These are phyloP conservation scores for Globisporangium spinosum DNA, from an alignment of 352 stramenopile species.

Conservation along the genomic window DNA sequence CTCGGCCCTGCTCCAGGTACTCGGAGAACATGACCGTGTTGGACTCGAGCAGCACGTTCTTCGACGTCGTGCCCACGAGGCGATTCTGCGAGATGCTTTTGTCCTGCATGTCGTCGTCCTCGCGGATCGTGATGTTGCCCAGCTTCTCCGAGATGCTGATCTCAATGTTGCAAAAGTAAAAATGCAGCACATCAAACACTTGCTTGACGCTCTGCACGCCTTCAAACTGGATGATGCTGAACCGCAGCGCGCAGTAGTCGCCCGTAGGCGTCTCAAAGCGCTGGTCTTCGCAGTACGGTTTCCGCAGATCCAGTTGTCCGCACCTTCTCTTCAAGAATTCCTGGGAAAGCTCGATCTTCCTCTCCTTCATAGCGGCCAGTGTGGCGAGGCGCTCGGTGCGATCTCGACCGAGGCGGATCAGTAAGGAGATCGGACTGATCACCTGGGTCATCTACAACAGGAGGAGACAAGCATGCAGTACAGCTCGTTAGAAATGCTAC, in stretches of 20 bases:
- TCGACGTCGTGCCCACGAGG: constrained; percentile 36
- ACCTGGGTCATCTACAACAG: constrained; percentile 16
- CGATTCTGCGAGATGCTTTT: constrained; percentile 44
- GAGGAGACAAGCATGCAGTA: too few relatives aligned
- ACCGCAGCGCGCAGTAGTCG: constrained; percentile 47
- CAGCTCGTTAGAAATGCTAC: too few relatives aligned
- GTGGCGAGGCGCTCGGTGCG: constrained; percentile 4
- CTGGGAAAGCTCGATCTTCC: constrained; percentile 23
- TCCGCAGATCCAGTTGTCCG: constrained; percentile 20
- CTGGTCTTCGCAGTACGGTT: constrained; percentile 27
- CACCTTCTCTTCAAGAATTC: constrained; percentile 26
- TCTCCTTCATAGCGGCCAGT: constrained; percentile 22
- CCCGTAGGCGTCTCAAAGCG: constrained; percentile 41
- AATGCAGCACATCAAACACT: constrained; percentile 48
- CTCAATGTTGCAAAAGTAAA: constrained; percentile 59
- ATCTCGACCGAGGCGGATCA: constrained; percentile 2
- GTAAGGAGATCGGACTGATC: constrained; percentile 11
- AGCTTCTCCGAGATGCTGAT: constrained; percentile 67
- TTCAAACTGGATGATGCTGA: constrained; percentile 50
- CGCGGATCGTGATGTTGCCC: constrained; percentile 66
- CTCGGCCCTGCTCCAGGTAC: constrained; percentile 24
- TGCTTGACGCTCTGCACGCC: constrained; percentile 33
- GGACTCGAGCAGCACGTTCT: constrained; percentile 33
- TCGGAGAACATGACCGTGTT: constrained; percentile 37
- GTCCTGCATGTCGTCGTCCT: constrained; percentile 55